These are phyloP conservation scores for Anastatica hierochuntica DNA, from an alignment of 345 rosid species.

Conservation along the genomic window DNA sequence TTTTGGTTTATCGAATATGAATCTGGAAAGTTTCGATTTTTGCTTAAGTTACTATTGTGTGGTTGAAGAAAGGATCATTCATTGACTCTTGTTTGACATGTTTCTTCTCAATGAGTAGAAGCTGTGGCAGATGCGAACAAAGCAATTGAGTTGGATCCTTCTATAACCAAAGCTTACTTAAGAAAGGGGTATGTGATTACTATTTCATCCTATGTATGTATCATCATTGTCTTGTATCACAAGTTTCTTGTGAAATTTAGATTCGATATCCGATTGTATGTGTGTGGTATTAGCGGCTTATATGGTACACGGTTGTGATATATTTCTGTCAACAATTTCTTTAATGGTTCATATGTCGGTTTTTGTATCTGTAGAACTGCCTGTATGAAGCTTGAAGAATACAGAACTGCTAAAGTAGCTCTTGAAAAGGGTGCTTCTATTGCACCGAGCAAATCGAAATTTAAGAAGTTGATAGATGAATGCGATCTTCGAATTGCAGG, in stretches of 20 bases:
- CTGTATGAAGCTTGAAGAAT: conserved; percentile 86
- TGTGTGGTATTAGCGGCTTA: neutral
- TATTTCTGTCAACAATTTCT: neutral
- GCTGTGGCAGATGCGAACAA: conserved; percentile 73
- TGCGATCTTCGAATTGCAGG: conserved; percentile 58
- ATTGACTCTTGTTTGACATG: neutral
- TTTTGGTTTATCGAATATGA: neutral
- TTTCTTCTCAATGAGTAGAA: conserved; percentile 36
- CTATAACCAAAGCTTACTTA: conserved; percentile 64
- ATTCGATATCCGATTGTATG: no score
- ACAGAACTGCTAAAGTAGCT: conserved; percentile 72
- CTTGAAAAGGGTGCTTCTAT: conserved; percentile 56
- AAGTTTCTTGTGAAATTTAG: no score
- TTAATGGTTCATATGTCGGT: neutral
- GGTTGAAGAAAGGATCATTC: neutral
- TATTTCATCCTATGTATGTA: neutral
- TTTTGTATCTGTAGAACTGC: conserved; percentile 44
- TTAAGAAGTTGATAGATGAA: conserved; percentile 57
- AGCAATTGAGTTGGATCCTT: conserved; percentile 67
- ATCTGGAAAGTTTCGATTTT: neutral
- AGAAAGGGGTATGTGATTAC: conserved; percentile 62
- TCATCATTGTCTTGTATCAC: neutral
- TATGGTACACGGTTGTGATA: neutral
- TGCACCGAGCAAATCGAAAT: conserved; percentile 50
- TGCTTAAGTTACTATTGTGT: neutral